A percentile compares a stretch with the other conserved stretches of the same genome.
Evolutionary conservation across 768 basidiomycete genomes (phyloP).

Genomic region (Mycena venus): DNA sequence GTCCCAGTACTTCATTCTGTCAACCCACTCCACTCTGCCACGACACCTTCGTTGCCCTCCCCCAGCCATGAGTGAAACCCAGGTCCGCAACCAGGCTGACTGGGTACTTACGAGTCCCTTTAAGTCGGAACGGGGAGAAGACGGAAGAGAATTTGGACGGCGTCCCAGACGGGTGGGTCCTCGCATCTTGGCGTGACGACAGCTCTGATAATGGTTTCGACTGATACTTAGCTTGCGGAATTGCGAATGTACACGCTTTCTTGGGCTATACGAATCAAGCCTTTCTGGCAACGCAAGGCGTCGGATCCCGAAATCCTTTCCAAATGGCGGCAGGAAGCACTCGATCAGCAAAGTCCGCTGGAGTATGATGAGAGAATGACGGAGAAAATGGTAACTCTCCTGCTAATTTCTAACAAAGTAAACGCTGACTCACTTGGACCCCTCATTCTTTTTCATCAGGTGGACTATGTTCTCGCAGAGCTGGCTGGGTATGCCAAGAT

Average conservation of each 20-base stretch:
- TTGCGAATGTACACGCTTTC: conserved; percentile 27
- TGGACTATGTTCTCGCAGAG: conserved; percentile 33
- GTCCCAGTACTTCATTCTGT: no score
- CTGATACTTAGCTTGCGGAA: conserved; percentile 9
- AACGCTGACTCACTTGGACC: not conserved
- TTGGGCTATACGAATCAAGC: conserved; percentile 25
- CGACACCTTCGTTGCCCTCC: no score
- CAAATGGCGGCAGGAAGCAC: conserved; percentile 24
- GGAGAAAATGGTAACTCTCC: not conserved
- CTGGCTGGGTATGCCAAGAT: conserved; percentile 23
- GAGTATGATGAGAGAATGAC: not conserved
- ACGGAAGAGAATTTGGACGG: no score
- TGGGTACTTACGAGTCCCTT: no score
- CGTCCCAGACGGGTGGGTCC: no score
- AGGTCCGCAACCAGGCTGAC: no score
- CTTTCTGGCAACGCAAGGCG: conserved; percentile 25
- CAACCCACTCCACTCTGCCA: no score
- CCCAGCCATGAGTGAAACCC: no score
- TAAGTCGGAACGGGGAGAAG: no score
- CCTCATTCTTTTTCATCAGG: not conserved
- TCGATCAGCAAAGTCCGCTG: not conserved
- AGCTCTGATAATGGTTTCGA: no score
- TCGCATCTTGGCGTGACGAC: no score
- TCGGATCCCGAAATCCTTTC: conserved; percentile 11
- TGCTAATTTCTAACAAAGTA: not conserved